A percentile compares a stretch with the other conserved stretches of the same genome.
Evolutionary conservation across 495 filamentous ascomycete species (phyloP).

Genomic region (Chlorociboria aeruginascens): DNA sequence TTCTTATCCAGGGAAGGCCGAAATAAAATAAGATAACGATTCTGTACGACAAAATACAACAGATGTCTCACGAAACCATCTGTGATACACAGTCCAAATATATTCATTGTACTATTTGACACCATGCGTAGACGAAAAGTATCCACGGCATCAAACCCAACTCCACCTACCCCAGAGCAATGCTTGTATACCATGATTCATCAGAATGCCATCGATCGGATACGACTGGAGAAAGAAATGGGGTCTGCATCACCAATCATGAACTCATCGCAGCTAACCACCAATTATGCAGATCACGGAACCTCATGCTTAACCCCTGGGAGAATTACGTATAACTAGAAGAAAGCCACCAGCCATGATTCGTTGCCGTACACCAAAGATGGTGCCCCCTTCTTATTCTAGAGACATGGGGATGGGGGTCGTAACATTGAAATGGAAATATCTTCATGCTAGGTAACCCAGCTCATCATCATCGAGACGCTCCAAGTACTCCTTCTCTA

Average conservation of each 20-base stretch:
- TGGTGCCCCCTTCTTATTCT: slow-evolving; percentile 1
- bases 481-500: slow-evolving; percentile 99
- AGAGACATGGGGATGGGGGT: background rate
- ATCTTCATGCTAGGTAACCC: slow-evolving; percentile 66
- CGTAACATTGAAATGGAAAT: slow-evolving; percentile 1
- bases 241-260: background rate
- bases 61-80: background rate
- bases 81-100: no score
- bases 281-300: slow-evolving; percentile 1
- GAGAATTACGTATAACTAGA: no score
- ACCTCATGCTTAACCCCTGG: no score
- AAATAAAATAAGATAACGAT: no score
- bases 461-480: slow-evolving; percentile 88
- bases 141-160: slow-evolving; percentile 15
- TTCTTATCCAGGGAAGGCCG: no score
- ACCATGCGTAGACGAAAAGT: slow-evolving; percentile 4
- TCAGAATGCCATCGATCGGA: background rate
- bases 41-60: no score
- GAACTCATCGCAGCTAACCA: slow-evolving; percentile 1
- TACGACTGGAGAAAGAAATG: background rate
- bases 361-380: background rate
- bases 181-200: slow-evolving; percentile 2
- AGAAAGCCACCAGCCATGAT: background rate
- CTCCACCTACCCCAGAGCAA: slow-evolving; percentile 16
- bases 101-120: background rate